Percentiles rank a stretch among this genome's conserved stretches.
These are phyloP conservation scores for Cryptococcus jaspeensis DNA, from an alignment of 1,284 basidiomycete genomes.

Conservation along the genomic window DNA sequence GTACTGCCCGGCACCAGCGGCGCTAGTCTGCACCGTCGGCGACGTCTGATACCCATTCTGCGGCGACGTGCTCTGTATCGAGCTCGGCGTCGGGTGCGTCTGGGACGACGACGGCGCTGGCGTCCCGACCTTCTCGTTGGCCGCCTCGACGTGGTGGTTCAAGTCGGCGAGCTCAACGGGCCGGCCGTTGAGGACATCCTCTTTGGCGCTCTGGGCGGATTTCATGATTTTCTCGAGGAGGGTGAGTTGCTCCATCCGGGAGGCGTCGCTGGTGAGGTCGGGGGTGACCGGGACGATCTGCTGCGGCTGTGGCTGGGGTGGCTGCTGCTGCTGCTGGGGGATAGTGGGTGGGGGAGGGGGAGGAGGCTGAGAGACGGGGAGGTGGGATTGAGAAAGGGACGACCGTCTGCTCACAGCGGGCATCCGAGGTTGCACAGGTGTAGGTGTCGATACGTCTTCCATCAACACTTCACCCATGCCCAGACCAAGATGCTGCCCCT, in stretches of 20 bases:
- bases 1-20: not conserved
- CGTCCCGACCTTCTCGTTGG: conserved; percentile 21
- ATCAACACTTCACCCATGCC: conserved; percentile 29
- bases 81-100: not conserved
- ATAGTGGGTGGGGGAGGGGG: not conserved
- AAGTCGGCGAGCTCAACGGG: conserved; percentile 38
- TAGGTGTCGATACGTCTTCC: conserved; percentile 42
- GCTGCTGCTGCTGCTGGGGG: not conserved
- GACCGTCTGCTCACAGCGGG: conserved; percentile 17
- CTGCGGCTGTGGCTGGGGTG: not conserved
- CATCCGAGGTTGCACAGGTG: conserved; percentile 6
- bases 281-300: conserved; percentile 3
- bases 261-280: conserved; percentile 27
- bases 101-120: too few species aligned
- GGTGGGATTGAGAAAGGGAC: conserved; percentile 13
- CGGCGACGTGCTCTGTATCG: conserved; percentile 29
- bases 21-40: conserved; percentile 7
- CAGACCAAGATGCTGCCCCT: not conserved
- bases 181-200: conserved; percentile 39
- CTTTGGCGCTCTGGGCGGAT: conserved; percentile 39
- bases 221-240: conserved; percentile 44
- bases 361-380: not conserved
- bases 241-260: conserved; percentile 29
- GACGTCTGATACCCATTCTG: conserved; percentile 17
- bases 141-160: conserved; percentile 43